Percentiles rank a stretch among this genome's conserved stretches.
These are phyloP conservation scores for Pseudonitzschia delicatissima DNA, from an alignment of 108 stramenopile species.

Conservation along the genomic window DNA sequence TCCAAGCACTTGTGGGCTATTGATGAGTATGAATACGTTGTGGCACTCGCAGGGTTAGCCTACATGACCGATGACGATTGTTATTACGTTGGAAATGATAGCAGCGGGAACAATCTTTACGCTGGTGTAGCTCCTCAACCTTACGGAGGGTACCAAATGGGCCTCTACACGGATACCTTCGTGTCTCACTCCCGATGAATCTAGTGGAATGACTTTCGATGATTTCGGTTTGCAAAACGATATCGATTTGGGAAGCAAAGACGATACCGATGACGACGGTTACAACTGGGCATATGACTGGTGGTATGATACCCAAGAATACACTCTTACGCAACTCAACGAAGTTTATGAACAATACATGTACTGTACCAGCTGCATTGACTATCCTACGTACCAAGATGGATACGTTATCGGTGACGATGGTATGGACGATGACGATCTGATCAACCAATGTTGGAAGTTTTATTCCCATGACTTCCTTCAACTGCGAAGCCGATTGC, in stretches of 20 bases:
- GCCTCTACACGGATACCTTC: constrained; percentile 64
- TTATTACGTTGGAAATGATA: constrained; percentile 49
- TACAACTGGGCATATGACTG: constrained; percentile 44
- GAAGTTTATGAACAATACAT: constrained; percentile 69
- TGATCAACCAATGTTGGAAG: constrained; percentile 94
- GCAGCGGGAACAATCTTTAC: constrained; percentile 55
- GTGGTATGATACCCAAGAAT: constrained; percentile 75
- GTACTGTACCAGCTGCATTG: constrained; percentile 83
- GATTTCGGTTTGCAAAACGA: constrained; percentile 54
- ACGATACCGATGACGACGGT: constrained; percentile 41
- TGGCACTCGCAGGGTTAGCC: constrained; percentile 74
- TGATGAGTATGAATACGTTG: constrained; percentile 84
- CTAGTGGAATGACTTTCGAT: constrained; percentile 58
- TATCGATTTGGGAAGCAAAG: constrained; percentile 36
- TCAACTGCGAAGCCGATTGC: constrained; percentile 68
- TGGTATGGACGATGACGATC: constrained; percentile 81
- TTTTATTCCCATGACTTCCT: constrained; percentile 83
- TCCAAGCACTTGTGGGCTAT: constrained; percentile 89
- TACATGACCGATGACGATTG: constrained; percentile 85
- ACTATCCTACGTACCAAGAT: constrained; percentile 89
- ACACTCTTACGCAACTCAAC: constrained; percentile 72
- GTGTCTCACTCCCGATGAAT: constrained; percentile 49
- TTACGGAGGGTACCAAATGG: constrained; percentile 68
- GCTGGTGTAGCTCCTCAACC: constrained; percentile 55
- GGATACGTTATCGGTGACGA: constrained; percentile 83